Evolutionary conservation across 2,329 filamentous ascomycete species (phyloP).

Genomic region (Colletotrichum noveboracense): DNA sequence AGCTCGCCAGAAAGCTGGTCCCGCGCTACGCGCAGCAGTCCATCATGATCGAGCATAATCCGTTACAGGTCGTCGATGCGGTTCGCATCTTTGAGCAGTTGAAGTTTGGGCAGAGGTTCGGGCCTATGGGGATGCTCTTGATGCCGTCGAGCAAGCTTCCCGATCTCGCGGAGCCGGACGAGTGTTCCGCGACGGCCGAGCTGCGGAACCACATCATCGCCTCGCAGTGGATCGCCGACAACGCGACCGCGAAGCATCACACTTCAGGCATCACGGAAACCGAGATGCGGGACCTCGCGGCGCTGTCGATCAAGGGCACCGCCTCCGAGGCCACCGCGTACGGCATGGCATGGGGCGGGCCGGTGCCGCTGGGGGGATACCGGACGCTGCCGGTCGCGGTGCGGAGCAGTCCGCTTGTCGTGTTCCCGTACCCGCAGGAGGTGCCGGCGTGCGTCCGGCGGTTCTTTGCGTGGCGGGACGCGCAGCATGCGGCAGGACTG

Average conservation of each 20-base stretch:
- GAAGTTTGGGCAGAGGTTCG: background rate
- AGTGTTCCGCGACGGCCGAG: slow-evolving; percentile 2
- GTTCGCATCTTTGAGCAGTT: slow-evolving; percentile 16
- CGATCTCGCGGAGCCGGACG: background rate
- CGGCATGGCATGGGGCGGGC: slow-evolving; percentile 17
- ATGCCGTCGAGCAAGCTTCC: background rate
- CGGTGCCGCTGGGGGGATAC: slow-evolving; percentile 20
- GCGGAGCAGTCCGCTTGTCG: slow-evolving; percentile 21
- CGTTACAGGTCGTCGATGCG: slow-evolving; percentile 9
- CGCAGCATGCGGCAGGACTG: slow-evolving; percentile 9
- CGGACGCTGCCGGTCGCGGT: slow-evolving; percentile 23
- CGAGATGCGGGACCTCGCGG: slow-evolving; percentile 17
- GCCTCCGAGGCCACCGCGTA: slow-evolving; percentile 13
- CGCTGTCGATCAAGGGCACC: slow-evolving; percentile 15
- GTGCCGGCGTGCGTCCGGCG: slow-evolving; percentile 18
- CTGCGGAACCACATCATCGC: slow-evolving; percentile 27
- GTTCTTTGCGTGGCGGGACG: slow-evolving; percentile 23
- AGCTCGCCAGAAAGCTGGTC: slow-evolving; percentile 13
- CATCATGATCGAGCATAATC: slow-evolving; percentile 26
- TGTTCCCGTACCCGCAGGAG: slow-evolving; percentile 27
- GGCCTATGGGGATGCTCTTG: background rate
- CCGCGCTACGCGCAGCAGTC: slow-evolving; percentile 26
- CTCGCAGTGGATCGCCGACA: slow-evolving; percentile 24
- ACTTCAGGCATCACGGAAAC: slow-evolving; percentile 19
- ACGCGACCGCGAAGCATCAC: slow-evolving; percentile 11